Evolutionary conservation across 2,329 filamentous ascomycete species (phyloP).

Genomic region (Sporothrix globosa): DNA sequence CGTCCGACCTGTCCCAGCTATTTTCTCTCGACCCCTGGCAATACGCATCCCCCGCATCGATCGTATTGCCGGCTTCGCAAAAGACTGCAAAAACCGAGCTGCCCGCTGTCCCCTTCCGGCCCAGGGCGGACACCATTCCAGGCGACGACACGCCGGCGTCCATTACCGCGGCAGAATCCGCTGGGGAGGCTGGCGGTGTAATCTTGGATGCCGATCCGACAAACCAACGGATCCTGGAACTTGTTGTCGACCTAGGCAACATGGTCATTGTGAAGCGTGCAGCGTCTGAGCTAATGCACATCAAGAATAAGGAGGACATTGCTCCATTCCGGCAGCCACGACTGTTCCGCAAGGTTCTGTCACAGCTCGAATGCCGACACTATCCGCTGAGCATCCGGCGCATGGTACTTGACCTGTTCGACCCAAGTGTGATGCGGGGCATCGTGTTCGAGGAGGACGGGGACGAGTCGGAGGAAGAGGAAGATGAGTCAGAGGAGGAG

Average conservation of each 20-base stretch:
- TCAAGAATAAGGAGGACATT: constrained; percentile 75
- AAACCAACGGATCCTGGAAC: constrained; percentile 79
- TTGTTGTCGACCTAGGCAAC: constrained; percentile 87
- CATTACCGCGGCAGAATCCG: constrained; percentile 43
- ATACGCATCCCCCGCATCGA: constrained; percentile 53
- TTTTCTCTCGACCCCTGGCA: constrained; percentile 70
- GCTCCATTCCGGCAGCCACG: constrained; percentile 73
- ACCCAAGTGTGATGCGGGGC: constrained; percentile 81
- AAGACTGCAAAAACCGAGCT: constrained; percentile 55
- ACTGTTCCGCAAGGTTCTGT: constrained; percentile 84
- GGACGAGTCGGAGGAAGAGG: constrained; percentile 45
- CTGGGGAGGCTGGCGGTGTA: constrained; percentile 41
- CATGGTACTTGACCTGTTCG: constrained; percentile 92
- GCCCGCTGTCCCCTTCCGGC: constrained; percentile 48
- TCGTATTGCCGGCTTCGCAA: constrained; percentile 55
- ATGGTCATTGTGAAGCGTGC: constrained; percentile 90
- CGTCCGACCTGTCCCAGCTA: constrained; percentile 74
- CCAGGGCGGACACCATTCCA: constrained; percentile 43
- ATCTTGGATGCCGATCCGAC: constrained; percentile 48
- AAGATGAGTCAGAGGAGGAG: constrained; percentile 39
- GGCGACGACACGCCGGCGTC: constrained; percentile 25
- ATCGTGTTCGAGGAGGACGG: constrained; percentile 84
- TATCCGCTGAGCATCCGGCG: constrained; percentile 85
- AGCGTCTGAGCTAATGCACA: constrained; percentile 76
- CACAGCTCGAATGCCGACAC: constrained; percentile 83